Conservation (phyloP, 257 asterid genomes). For the Nicotiana knightiana region DNA sequence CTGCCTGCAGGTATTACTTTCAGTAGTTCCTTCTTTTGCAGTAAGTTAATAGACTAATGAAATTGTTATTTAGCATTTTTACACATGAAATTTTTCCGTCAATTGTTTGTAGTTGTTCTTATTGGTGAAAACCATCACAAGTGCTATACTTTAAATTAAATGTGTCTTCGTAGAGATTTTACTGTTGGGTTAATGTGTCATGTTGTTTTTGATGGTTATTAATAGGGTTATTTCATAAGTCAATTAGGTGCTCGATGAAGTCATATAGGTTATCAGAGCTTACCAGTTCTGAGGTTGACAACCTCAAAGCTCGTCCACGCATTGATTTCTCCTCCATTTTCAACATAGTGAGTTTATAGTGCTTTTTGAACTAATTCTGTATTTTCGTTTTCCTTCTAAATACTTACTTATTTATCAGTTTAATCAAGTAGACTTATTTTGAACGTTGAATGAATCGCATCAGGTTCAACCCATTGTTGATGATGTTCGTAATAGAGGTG, state of each 20-base stretch:
- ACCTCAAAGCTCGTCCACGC: slow-evolving; percentile 85
- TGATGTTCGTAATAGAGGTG: slow-evolving; percentile 75
- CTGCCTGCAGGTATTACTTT: slow-evolving; percentile 28
- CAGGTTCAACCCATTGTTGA: slow-evolving; percentile 98
- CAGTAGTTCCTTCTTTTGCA: not conserved
- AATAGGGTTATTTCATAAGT: slow-evolving; percentile 40
- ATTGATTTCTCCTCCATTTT: slow-evolving; percentile 84
- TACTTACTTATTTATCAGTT: not conserved
- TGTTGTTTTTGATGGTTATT: slow-evolving; percentile 17
- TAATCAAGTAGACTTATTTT: not conserved
- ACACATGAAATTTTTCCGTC: not conserved
- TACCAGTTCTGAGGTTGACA: slow-evolving; percentile 58
- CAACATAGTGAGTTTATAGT: slow-evolving; percentile 46
- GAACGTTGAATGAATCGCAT: slow-evolving; percentile 10
- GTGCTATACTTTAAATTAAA: not conserved
- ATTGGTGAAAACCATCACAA: not conserved
- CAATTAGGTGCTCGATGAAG: slow-evolving; percentile 69
- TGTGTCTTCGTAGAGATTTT: not conserved
- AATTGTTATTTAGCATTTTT: not conserved
- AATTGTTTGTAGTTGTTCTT: not conserved
- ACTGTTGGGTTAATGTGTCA: not conserved
- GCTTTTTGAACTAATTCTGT: not conserved
- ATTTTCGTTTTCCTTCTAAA: not conserved
- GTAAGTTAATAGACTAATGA: not conserved
- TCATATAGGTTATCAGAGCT: slow-evolving; percentile 83